Percentiles rank a stretch among this genome's conserved stretches.
Evolutionary conservation across 352 stramenopile species (phyloP).

Genomic region (Halophytophthora polymorphica): DNA sequence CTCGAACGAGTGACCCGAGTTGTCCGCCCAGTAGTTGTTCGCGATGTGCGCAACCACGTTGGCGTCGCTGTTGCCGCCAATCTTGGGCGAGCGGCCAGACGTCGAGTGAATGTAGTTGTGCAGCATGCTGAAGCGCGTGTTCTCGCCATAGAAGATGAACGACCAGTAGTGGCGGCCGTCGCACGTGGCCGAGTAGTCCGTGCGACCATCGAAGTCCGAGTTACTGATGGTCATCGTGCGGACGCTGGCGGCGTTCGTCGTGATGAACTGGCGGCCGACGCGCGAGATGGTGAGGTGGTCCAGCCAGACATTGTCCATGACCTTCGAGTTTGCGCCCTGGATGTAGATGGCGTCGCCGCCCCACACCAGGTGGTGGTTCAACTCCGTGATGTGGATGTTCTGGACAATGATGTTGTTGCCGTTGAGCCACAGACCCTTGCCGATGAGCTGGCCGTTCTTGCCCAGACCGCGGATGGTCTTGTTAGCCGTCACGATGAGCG

Average conservation of each 20-base stretch:
- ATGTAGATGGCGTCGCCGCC: conserved; percentile 34
- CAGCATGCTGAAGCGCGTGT: conserved; percentile 31
- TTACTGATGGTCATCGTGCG: conserved; percentile 49
- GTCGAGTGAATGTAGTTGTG: conserved; percentile 37
- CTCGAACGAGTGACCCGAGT: conserved; percentile 31
- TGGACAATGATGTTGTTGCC: conserved; percentile 35
- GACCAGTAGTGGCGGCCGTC: conserved; percentile 53
- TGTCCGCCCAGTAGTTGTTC: conserved; percentile 40
- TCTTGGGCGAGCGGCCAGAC: conserved; percentile 29
- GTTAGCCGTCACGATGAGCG: conserved; percentile 26
- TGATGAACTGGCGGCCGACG: conserved; percentile 37
- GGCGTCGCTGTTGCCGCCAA: conserved; percentile 10
- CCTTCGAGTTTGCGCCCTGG: conserved; percentile 17
- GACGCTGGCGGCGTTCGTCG: conserved; percentile 25
- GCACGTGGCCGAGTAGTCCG: conserved; percentile 36
- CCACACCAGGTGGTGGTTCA: conserved; percentile 40
- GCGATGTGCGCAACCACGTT: conserved; percentile 23
- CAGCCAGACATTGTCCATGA: conserved; percentile 31
- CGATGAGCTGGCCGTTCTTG: conserved; percentile 26
- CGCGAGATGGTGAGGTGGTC: conserved; percentile 34
- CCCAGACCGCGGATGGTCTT: conserved; percentile 36
- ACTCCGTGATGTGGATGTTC: conserved; percentile 37
- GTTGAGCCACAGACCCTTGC: conserved; percentile 27
- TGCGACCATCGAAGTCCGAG: conserved; percentile 45
- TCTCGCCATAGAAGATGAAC: conserved; percentile 37